Percentiles rank a stretch among this genome's conserved stretches.
phyloP scores from a whole-genome alignment of 768 basidiomycete genomes.

The Pleurotus tuoliensis region DNA sequence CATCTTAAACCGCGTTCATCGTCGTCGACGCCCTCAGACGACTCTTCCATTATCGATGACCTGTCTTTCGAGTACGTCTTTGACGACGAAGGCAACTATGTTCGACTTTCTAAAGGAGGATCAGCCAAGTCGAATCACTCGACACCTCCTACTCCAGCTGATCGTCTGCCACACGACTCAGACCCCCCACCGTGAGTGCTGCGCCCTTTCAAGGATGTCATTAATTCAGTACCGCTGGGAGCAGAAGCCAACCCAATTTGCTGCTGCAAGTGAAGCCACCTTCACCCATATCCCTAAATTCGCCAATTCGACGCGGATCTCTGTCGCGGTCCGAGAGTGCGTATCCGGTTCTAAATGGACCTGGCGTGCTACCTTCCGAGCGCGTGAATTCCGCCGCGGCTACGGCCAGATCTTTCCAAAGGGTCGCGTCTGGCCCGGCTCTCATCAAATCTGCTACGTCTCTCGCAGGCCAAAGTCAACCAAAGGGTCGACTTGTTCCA shows the following conservation, averaged over 20 bases:
- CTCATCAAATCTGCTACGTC: constrained; percentile 26
- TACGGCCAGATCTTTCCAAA: constrained; percentile 51
- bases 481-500: constrained; percentile 16
- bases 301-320: constrained; percentile 41
- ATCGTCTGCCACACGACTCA: neutral
- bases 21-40: constrained; percentile 46
- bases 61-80: constrained; percentile 64
- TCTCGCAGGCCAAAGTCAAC: neutral
- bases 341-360: constrained; percentile 38
- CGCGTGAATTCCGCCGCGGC: neutral
- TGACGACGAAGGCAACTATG: constrained; percentile 50
- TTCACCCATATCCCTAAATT: constrained; percentile 32
- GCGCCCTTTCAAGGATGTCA: neutral
- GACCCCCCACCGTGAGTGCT: neutral
- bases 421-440: constrained; percentile 63
- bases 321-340: constrained; percentile 68
- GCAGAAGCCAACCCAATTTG: constrained; percentile 5
- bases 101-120: constrained; percentile 54
- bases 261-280: constrained; percentile 15
- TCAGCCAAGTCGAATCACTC: constrained; percentile 39
- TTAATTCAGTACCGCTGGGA: neutral
- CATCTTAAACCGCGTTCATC: constrained; percentile 21
- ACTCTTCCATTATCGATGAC: constrained; percentile 57
- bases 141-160: constrained; percentile 30
- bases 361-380: constrained; percentile 14